Evolutionary conservation across 495 filamentous ascomycete species (phyloP).

Genomic region (Tuber umbilicatum): DNA sequence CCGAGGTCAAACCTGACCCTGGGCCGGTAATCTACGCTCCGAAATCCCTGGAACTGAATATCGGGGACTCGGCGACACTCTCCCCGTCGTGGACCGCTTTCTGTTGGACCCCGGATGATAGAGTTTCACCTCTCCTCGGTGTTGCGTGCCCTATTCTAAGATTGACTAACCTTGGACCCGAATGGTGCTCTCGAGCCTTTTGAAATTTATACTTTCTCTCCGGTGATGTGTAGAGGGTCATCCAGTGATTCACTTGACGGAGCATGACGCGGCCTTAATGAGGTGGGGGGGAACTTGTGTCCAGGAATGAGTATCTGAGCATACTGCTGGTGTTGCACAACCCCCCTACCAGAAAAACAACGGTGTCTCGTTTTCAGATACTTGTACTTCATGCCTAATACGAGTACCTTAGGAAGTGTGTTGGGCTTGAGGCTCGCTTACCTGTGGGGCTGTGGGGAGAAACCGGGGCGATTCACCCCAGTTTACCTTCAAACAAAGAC

Average conservation of each 20-base stretch:
- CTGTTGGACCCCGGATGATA: neutral
- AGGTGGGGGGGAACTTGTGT: too few species aligned
- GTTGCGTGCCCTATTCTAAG: neutral
- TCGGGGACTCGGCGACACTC: neutral
- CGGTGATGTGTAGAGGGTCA: neutral
- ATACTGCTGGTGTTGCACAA: too few species aligned
- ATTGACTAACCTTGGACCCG: neutral
- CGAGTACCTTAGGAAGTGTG: neutral
- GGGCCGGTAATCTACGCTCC: neutral
- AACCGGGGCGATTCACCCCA: neutral
- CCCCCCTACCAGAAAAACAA: too few species aligned
- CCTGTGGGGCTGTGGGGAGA: neutral
- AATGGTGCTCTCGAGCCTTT: neutral
- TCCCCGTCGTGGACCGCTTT: neutral
- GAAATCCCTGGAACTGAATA: neutral
- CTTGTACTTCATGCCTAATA: too few species aligned
- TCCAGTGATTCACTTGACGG: neutral
- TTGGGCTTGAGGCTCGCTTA: neutral
- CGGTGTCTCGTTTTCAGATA: too few species aligned
- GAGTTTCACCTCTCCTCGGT: neutral
- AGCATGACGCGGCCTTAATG: neutral
- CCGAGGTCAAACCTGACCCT: neutral
- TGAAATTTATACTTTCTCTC: neutral
- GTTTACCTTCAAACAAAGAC: neutral
- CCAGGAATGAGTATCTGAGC: too few species aligned